Base-by-base conservation (phyloP, 73 alveolate species). In the Paramecium pentaurelia region DNA sequence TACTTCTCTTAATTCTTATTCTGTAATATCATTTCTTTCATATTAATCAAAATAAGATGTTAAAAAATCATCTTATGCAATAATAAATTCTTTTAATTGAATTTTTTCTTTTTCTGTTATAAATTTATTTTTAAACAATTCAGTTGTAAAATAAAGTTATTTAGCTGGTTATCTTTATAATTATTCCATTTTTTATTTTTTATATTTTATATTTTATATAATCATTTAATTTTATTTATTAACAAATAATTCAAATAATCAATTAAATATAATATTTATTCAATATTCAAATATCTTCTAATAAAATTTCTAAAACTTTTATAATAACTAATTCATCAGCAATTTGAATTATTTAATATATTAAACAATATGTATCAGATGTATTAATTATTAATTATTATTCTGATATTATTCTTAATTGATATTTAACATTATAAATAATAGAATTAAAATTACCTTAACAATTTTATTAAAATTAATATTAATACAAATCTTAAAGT, bases 1-100 rank as follows among this genome's bases (percentile, higher is more conserved):
- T 80, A 80, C 91, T 18, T 80, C 91, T 32, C 71, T 80, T 22
- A 80, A 80, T 47, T 80, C 91, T 80, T 80, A 80, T 80, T 80
- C 91, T 16, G 49, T 47, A 80, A 34, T 80, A 64, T 64, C 84
- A 80, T 45, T 80, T 80, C 77, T 40, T 44, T 80, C 91, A 80
- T 80, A 80, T 80, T 44, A 27, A 42, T 80, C 91, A 25, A 80
- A 47, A 80, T 44, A 80, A 2, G n/a, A 42, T 14, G 47, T 32
- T 0, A 80, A 12, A 8, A 28, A 42, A 25, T 40, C 47, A 45
- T 80, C 91, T 49, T 80, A 5, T 8, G 71, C 71, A 9, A 80
- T 80, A 27, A 80, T 80, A 64, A 42, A 49, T 80, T 80, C 91
- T 25, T 80, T 80, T 12, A 80, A 27, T 45, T 44, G 45, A 25